phyloP scores from a whole-genome alignment of 1,139 yeast species.

The Meyerozyma guilliermondii region DNA sequence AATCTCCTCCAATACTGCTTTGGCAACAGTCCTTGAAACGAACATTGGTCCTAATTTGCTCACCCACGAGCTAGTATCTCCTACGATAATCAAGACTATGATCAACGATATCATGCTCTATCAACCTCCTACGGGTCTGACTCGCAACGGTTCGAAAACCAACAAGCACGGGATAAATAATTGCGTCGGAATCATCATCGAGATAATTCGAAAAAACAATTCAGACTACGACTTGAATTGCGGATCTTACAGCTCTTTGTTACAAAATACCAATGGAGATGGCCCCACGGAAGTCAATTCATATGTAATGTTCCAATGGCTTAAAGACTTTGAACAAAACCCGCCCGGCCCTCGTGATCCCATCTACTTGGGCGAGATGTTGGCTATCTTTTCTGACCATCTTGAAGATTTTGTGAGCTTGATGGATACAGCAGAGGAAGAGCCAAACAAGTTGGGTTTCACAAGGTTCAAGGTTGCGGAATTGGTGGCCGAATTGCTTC shows the following conservation, averaged over 20 bases:
- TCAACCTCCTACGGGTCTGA: slow-evolving; percentile 11
- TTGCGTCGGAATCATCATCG: slow-evolving; percentile 45
- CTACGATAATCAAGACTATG: slow-evolving; percentile 29
- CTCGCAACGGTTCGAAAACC: slow-evolving; percentile 15
- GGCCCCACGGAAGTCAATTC: slow-evolving; percentile 34
- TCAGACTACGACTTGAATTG: slow-evolving; percentile 45
- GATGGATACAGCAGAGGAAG: slow-evolving; percentile 22
- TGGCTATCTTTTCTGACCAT: slow-evolving; percentile 35
- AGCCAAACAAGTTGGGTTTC: slow-evolving; percentile 28
- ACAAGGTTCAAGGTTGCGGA: slow-evolving; percentile 41
- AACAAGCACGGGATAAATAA: slow-evolving; percentile 45
- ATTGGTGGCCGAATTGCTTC: slow-evolving; percentile 41
- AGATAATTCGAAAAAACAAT: slow-evolving; percentile 42
- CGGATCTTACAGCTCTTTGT: slow-evolving; percentile 33
- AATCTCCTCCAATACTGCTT: slow-evolving; percentile 68
- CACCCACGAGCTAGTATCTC: slow-evolving; percentile 41
- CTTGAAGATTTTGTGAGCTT: slow-evolving; percentile 27
- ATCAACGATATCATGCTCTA: slow-evolving; percentile 39
- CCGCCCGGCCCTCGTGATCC: slow-evolving; percentile 47
- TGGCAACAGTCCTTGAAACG: slow-evolving; percentile 43
- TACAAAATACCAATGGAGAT: slow-evolving; percentile 27
- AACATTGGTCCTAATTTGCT: slow-evolving; percentile 29
- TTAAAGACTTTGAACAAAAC: slow-evolving; percentile 44
- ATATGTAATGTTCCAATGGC: slow-evolving; percentile 43
- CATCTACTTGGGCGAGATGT: slow-evolving; percentile 42